Percentiles rank a stretch among this genome's conserved stretches.
phyloP scores from a whole-genome alignment of 805 yeast species.

The Middelhovenomyces tepae region DNA sequence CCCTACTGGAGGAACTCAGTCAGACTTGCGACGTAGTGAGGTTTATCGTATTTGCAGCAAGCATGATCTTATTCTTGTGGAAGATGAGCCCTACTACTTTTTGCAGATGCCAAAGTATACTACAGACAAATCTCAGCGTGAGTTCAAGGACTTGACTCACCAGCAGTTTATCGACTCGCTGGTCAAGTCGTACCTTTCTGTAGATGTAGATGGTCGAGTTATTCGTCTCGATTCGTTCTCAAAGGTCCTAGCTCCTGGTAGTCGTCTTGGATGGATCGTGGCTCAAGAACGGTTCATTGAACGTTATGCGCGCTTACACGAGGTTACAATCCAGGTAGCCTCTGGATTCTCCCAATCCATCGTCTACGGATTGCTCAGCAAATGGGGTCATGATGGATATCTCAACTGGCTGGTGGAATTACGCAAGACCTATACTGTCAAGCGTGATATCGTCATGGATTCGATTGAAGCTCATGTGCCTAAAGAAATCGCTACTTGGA shows the following conservation, averaged over 20 bases:
- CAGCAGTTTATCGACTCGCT: constrained; percentile 58
- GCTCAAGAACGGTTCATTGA: constrained; percentile 59
- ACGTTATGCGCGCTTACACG: constrained; percentile 62
- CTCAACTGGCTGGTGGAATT: constrained; percentile 79
- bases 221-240: constrained; percentile 84
- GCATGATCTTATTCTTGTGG: constrained; percentile 79
- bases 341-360: constrained; percentile 73
- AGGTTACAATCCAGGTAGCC: constrained; percentile 71
- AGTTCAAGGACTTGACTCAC: constrained; percentile 32
- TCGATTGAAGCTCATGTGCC: constrained; percentile 57
- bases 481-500: constrained; percentile 25
- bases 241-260: constrained; percentile 86
- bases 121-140: constrained; percentile 31
- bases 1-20: constrained; percentile 88
- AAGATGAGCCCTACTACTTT: constrained; percentile 97
- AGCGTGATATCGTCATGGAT: constrained; percentile 82
- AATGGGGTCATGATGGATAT: constrained; percentile 90
- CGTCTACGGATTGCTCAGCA: constrained; percentile 58
- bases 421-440: constrained; percentile 66
- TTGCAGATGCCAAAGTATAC: constrained; percentile 80
- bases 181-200: constrained; percentile 64
- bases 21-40: constrained; percentile 63
- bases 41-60: constrained; percentile 73
- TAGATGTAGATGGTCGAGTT: constrained; percentile 85
- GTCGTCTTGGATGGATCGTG: constrained; percentile 82